A percentile compares a stretch with the other conserved stretches of the same genome.
Conservation (phyloP, 1,284 basidiomycete species). For the Ustilago xerochloae region DNA sequence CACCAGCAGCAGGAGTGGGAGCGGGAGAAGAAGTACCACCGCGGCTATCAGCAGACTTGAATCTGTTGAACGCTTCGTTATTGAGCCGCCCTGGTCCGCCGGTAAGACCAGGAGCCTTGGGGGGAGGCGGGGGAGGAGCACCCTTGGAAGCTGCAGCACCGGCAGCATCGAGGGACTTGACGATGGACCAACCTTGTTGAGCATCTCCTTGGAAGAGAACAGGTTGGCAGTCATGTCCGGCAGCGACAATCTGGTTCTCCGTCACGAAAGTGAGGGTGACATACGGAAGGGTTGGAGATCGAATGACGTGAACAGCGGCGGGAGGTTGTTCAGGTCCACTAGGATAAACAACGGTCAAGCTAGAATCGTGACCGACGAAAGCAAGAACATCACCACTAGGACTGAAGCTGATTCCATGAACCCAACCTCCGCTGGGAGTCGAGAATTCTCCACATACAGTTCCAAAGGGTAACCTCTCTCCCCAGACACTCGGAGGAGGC, state of each 20-base stretch:
- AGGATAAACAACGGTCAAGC: slow-evolving; percentile 64
- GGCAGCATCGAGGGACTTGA: slow-evolving; percentile 61
- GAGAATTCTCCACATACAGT: slow-evolving; percentile 94
- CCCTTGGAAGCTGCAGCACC: slow-evolving; percentile 60
- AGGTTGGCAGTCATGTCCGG: slow-evolving; percentile 98
- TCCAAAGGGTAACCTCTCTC: slow-evolving; percentile 95
- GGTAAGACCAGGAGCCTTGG: slow-evolving; percentile 51
- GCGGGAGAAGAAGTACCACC: slow-evolving; percentile 72
- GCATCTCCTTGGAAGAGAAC: slow-evolving; percentile 70
- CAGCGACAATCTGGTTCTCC: slow-evolving; percentile 78
- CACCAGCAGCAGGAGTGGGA: background rate
- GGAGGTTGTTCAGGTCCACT: slow-evolving; percentile 59
- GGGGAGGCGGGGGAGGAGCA: slow-evolving; percentile 64
- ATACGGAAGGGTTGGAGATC: slow-evolving; percentile 64
- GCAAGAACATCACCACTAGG: slow-evolving; percentile 92
- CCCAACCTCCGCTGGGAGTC: slow-evolving; percentile 93
- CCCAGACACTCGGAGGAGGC: slow-evolving; percentile 91
- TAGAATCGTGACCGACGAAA: slow-evolving; percentile 78
- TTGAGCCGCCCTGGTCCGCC: slow-evolving; percentile 82
- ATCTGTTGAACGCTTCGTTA: slow-evolving; percentile 93
- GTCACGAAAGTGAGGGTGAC: slow-evolving; percentile 76
- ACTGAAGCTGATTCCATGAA: slow-evolving; percentile 93
- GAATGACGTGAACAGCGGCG: slow-evolving; percentile 61
- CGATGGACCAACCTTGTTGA: slow-evolving; percentile 56
- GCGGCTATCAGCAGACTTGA: slow-evolving; percentile 89